Conservation (phyloP, 805 yeast species). For the Zygosaccharomyces kombuchaensis region DNA sequence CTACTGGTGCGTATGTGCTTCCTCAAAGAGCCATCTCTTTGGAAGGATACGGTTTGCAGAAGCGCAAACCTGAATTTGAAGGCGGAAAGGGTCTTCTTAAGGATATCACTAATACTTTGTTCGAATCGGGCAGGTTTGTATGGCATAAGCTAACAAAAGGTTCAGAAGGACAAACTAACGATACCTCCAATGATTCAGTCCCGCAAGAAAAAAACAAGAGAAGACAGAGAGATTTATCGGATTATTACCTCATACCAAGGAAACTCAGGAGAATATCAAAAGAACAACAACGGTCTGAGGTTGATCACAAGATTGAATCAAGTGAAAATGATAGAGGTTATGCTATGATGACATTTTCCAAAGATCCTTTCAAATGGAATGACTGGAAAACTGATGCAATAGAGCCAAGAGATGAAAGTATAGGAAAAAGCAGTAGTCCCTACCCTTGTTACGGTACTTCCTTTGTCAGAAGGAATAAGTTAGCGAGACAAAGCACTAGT, state of each 20-base stretch:
- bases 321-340: conserved; percentile 1
- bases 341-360: conserved; percentile 14
- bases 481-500: conserved; percentile 4
- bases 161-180: background rate
- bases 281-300: background rate
- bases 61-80: background rate
- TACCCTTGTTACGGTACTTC: conserved; percentile 38
- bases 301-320: background rate
- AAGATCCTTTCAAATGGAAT: conserved; percentile 33
- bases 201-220: background rate
- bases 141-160: conserved; percentile 10
- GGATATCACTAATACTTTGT: conserved; percentile 9
- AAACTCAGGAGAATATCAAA: conserved; percentile 3
- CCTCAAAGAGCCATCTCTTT: conserved; percentile 5
- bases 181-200: background rate
- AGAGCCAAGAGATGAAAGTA: conserved; percentile 29
- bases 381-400: conserved; percentile 32
- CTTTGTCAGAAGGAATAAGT: conserved; percentile 25
- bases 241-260: conserved; percentile 7
- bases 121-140: conserved; percentile 14
- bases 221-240: background rate
- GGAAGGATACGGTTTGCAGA: background rate
- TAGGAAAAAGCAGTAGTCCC: background rate
- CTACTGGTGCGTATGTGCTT: conserved; percentile 3
- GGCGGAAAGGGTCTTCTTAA: conserved; percentile 6